These are phyloP conservation scores for Wickerhamiella domercqiae DNA, from an alignment of 805 yeast genomes.

Conservation along the genomic window DNA sequence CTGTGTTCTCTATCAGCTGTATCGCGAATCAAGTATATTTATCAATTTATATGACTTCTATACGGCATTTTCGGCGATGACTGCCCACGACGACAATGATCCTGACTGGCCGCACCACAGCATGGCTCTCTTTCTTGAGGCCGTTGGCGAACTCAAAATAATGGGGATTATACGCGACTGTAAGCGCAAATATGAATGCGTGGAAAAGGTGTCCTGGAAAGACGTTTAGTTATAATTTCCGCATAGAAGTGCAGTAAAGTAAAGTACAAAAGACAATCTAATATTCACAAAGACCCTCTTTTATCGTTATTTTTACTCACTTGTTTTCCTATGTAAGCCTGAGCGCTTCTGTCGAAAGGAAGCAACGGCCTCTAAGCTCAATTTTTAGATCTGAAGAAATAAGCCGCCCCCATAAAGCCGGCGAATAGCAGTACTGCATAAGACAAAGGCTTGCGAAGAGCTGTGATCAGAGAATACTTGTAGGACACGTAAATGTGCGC, in stretches of 20 bases:
- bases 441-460: slow-evolving; percentile 47
- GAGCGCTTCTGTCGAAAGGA: too few relatives aligned
- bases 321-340: too few relatives aligned
- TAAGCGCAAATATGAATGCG: slow-evolving; percentile 42
- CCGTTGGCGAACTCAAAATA: slow-evolving; percentile 50
- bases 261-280: too few relatives aligned
- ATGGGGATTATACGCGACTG: slow-evolving; percentile 54
- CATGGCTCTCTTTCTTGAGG: slow-evolving; percentile 61
- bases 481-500: slow-evolving; percentile 48
- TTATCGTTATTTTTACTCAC: neutral
- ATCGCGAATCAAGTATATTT: slow-evolving; percentile 61
- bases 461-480: slow-evolving; percentile 37
- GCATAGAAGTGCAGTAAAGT: too few relatives aligned
- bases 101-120: slow-evolving; percentile 45
- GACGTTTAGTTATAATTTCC: slow-evolving; percentile 31
- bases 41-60: slow-evolving; percentile 57
- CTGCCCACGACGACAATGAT: slow-evolving; percentile 20
- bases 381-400: too few relatives aligned
- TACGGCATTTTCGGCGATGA: slow-evolving; percentile 32
- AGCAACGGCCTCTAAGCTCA: too few relatives aligned
- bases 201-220: slow-evolving; percentile 62
- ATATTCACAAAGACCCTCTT: too few relatives aligned
- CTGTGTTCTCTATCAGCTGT: slow-evolving; percentile 45
- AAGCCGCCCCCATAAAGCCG: slow-evolving; percentile 34
- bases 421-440: slow-evolving; percentile 34